These are phyloP conservation scores for Quercus variabilis DNA, from an alignment of 306 rosid species.

Conservation along the genomic window DNA sequence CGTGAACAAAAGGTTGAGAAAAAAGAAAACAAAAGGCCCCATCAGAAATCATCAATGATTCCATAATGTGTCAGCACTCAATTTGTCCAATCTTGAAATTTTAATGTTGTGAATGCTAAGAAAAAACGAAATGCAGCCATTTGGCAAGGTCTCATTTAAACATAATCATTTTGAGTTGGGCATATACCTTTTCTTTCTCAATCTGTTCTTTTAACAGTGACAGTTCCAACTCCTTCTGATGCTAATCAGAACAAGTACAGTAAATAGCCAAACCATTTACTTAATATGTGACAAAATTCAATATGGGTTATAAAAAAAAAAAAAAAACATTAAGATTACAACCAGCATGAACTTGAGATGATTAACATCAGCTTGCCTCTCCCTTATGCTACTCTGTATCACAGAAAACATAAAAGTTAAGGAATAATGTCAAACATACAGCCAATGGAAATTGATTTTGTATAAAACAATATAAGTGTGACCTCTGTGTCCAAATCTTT, in stretches of 20 bases:
- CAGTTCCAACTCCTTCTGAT: constrained; percentile 82
- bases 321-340: constrained; percentile 23
- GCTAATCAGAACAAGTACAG: constrained; percentile 37
- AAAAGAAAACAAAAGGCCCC: neutral
- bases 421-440: constrained; percentile 21
- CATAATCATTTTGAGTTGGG: constrained; percentile 17
- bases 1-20: neutral
- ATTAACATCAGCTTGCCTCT: constrained; percentile 53
- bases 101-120: neutral
- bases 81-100: neutral
- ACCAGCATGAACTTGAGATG: constrained; percentile 88
- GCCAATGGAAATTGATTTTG: constrained; percentile 15
- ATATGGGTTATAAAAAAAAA: neutral
- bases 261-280: constrained; percentile 20
- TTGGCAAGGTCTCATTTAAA: constrained; percentile 5
- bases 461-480: constrained; percentile 1
- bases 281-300: constrained; percentile 9
- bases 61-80: neutral
- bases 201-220: constrained; percentile 72
- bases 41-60: neutral
- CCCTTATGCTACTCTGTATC: constrained; percentile 48
- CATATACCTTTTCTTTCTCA: constrained; percentile 77
- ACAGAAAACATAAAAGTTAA: constrained; percentile 20
- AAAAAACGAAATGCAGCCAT: neutral
- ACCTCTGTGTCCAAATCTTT: constrained; percentile 57